Base-by-base conservation (phyloP, 441 rosid genomes). In the Syzygium malaccense region DNA sequence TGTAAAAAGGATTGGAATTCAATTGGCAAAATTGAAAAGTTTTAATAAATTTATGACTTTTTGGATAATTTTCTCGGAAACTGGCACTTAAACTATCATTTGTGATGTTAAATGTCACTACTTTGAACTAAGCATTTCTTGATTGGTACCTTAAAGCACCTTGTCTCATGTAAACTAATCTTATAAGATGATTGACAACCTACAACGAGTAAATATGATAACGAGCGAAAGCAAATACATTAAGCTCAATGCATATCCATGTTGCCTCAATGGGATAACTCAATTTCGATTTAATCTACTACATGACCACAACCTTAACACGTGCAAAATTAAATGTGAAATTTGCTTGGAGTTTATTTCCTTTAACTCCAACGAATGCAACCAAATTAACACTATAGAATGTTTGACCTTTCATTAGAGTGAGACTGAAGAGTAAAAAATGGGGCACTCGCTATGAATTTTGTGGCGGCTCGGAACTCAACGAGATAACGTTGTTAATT, bases 131-230 rank as follows among this genome's bases (percentile, higher is more conserved):
- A 66, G 45, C 48, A 19, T 11, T 2, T 33, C 15, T 68, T 33
- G 48, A 68, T 68, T 68, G 4, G 26, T 19, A 68, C 48, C 79
- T 68, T 33, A 68, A 33, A 33, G 79, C 48, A 32, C 48, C 2
- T 33, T 26, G 3, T 66, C 48, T 37, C 37, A 17, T 33, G 7
- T 33, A 68, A 33, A 37, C 80, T 20, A 37, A 23, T 37, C 49
- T 37, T 37, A 71, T 20, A 37, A 37, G 8, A 37, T 20, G n/a
- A 23, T 71, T 8, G 1, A 37, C 28, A 6, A 37, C 80, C 80
- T 37, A 37, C 0, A 20, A 71, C 1, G 48, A 33, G 14, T 19
- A 8, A 66, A 68, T 0, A 4, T 2, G 0, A 9, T 33, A 33
- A 33, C 3, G 14, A 68, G 48, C 48, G 48, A 45, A 45, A 45